Percentiles rank a stretch among this genome's conserved stretches.
Evolutionary conservation across 495 filamentous ascomycete species (phyloP).

Genomic region (Staphylotrichum longicolle): DNA sequence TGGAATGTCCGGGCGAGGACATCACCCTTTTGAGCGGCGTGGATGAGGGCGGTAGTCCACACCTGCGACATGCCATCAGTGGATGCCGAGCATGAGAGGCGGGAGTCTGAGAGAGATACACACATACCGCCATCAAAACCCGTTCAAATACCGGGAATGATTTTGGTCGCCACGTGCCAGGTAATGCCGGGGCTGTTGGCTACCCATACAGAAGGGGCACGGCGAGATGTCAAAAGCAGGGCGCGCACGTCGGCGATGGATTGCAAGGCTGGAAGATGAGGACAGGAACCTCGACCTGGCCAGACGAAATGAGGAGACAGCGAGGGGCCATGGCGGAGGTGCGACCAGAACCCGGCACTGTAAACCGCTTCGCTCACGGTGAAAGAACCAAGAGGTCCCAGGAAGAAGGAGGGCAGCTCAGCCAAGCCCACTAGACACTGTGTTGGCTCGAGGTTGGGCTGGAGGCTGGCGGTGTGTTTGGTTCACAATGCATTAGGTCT

Average conservation of each 20-base stretch:
- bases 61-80: background rate
- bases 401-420: too few relatives aligned
- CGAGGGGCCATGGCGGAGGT: too few relatives aligned
- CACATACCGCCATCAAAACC: background rate
- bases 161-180: background rate
- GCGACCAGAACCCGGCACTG: too few relatives aligned
- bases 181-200: background rate
- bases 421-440: too few relatives aligned
- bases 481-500: too few relatives aligned
- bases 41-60: background rate
- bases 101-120: background rate
- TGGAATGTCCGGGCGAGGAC: background rate
- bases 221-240: background rate
- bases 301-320: too few relatives aligned
- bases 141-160: background rate
- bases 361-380: too few relatives aligned
- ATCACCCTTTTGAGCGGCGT: background rate
- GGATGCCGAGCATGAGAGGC: too few relatives aligned
- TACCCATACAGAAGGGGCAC: background rate
- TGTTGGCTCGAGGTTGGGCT: too few relatives aligned
- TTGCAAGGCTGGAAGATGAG: background rate
- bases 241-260: background rate
- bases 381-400: too few relatives aligned
- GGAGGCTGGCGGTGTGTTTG: too few relatives aligned
- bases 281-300: background rate